Conservation (phyloP, 2,329 filamentous ascomycete species). For the Fusarium protoensiforme region DNA sequence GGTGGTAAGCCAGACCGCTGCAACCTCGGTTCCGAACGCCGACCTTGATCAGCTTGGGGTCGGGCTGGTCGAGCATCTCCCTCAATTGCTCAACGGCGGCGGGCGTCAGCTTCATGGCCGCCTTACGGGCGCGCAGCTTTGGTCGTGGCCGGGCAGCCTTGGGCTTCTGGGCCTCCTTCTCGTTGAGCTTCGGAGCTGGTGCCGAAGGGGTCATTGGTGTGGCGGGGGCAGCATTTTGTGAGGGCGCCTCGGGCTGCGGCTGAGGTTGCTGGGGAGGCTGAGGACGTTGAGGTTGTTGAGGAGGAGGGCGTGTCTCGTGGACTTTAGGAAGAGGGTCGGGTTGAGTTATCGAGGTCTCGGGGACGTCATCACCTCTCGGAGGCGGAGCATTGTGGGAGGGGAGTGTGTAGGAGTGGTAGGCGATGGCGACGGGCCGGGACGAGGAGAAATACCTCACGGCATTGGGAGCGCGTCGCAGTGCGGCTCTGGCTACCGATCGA, state of each 20-base stretch:
- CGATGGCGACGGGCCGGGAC: slow-evolving; percentile 43
- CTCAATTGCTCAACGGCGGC: slow-evolving; percentile 83
- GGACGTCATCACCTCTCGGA: slow-evolving; percentile 55
- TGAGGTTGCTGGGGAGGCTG: slow-evolving; percentile 30
- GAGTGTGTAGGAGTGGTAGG: slow-evolving; percentile 66
- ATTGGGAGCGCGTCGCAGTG: slow-evolving; percentile 54
- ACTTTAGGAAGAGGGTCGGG: slow-evolving; percentile 59
- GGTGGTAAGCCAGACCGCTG: slow-evolving; percentile 90
- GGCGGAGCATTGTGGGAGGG: slow-evolving; percentile 54
- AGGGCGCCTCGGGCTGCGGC: slow-evolving; percentile 20
- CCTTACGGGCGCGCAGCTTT: slow-evolving; percentile 76
- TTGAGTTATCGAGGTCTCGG: slow-evolving; percentile 60
- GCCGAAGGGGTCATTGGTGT: slow-evolving; percentile 49
- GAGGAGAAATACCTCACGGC: slow-evolving; percentile 56
- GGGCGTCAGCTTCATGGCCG: slow-evolving; percentile 87
- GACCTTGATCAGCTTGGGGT: slow-evolving; percentile 93
- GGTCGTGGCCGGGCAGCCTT: slow-evolving; percentile 57
- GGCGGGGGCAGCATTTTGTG: slow-evolving; percentile 32
- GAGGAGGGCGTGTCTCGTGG: slow-evolving; percentile 63
- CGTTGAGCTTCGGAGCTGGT: slow-evolving; percentile 54
- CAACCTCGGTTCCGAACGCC: slow-evolving; percentile 95
- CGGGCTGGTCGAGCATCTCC: slow-evolving; percentile 81
- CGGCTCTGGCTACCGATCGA: slow-evolving; percentile 53
- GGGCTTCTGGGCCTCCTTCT: slow-evolving; percentile 75
- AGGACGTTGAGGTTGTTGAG: slow-evolving; percentile 32